Conservation (phyloP, 768 basidiomycete species). For the Mycena chlorophos region DNA sequence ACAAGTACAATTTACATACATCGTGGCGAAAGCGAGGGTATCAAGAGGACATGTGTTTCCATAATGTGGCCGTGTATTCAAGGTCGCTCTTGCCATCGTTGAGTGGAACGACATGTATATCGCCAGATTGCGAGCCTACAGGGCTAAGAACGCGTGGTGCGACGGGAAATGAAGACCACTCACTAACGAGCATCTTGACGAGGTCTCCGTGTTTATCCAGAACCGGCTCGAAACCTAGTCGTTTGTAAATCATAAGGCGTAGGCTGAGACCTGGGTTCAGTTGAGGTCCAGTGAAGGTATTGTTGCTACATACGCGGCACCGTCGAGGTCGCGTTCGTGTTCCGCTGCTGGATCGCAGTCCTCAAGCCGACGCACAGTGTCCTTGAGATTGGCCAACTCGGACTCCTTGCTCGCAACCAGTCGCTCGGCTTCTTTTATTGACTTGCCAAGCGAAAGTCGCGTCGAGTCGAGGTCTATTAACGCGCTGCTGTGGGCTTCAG, state of each 20-base stretch:
- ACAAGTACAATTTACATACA: conserved; percentile 35
- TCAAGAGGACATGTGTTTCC: conserved; percentile 49
- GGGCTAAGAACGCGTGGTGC: not conserved
- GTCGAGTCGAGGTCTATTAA: conserved; percentile 67
- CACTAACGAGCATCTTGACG: conserved; percentile 68
- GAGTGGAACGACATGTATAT: conserved; percentile 45
- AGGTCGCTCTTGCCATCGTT: conserved; percentile 33
- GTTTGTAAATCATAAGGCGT: conserved; percentile 67
- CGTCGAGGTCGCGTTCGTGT: conserved; percentile 68
- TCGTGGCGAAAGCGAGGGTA: not conserved
- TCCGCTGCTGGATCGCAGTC: conserved; percentile 71
- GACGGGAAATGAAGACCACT: conserved; percentile 30
- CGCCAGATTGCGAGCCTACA: conserved; percentile 51
- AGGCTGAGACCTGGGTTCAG: conserved; percentile 42
- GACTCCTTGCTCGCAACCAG: conserved; percentile 66
- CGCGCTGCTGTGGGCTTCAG: conserved; percentile 56
- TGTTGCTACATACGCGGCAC: conserved; percentile 54
- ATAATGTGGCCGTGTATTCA: conserved; percentile 42
- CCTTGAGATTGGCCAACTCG: conserved; percentile 67
- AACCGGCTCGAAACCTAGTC: conserved; percentile 71
- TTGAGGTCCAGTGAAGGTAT: not conserved
- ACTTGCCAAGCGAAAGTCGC: conserved; percentile 67
- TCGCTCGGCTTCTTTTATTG: conserved; percentile 72
- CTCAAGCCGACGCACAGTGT: conserved; percentile 60
- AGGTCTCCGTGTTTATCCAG: conserved; percentile 50